These are phyloP conservation scores for Inga leiocalycina DNA, from an alignment of 306 rosid species.

Conservation along the genomic window DNA sequence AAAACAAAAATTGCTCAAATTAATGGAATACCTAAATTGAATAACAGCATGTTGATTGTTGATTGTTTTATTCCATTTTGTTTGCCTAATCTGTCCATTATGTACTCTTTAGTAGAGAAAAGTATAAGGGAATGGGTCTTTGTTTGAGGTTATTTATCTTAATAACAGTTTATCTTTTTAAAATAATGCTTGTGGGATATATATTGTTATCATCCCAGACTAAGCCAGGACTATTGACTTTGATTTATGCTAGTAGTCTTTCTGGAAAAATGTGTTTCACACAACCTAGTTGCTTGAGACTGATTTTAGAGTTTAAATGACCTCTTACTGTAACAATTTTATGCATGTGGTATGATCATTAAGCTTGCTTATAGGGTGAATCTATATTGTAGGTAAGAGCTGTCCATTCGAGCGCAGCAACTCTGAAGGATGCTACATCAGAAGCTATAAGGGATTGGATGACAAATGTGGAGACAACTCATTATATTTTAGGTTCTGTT, in stretches of 20 bases:
- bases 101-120: not conserved
- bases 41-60: too few relatives aligned
- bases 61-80: constrained; percentile 12
- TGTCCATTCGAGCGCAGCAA: constrained; percentile 93
- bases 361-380: constrained; percentile 21
- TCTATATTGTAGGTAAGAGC: constrained; percentile 67
- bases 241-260: constrained; percentile 6
- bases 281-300: constrained; percentile 4
- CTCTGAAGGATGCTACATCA: constrained; percentile 96
- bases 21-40: too few relatives aligned
- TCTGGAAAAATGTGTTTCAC: constrained; percentile 12
- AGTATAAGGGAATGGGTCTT: not conserved
- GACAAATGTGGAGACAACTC: constrained; percentile 97
- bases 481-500: constrained; percentile 95
- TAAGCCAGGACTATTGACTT: not conserved
- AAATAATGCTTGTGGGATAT: constrained; percentile 7
- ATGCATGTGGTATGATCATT: not conserved
- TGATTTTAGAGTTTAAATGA: constrained; percentile 14
- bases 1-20: too few relatives aligned
- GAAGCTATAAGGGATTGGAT: constrained; percentile 99
- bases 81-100: constrained; percentile 17
- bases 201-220: not conserved
- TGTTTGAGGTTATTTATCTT: constrained; percentile 5
- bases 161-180: not conserved
- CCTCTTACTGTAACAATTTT: not conserved